Evolutionary conservation across 2,329 filamentous ascomycete genomes (phyloP).

Genomic region (Dactylellina sp.): DNA sequence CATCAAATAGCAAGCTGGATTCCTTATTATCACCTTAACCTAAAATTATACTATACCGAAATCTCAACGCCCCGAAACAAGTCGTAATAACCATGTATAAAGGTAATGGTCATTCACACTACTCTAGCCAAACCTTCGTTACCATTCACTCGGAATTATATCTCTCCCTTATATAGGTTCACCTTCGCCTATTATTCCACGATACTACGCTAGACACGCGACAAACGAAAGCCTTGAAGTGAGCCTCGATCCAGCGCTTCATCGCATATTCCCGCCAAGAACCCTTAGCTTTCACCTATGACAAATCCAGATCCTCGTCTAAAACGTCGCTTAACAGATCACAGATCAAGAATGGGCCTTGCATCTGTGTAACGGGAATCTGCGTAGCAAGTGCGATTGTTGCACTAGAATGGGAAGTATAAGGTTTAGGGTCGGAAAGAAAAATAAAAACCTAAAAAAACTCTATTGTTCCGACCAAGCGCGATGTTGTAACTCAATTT

Average conservation of each 20-base stretch:
- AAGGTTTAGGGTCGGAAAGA: not conserved
- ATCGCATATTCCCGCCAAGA: conserved; percentile 24
- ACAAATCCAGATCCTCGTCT: conserved; percentile 26
- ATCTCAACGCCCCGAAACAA: too few relatives aligned
- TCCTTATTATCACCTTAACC: too few relatives aligned
- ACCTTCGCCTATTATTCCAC: not conserved
- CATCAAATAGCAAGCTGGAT: too few relatives aligned
- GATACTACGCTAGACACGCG: too few relatives aligned
- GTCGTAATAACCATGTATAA: too few relatives aligned
- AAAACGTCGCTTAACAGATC: conserved; percentile 1
- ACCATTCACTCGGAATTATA: too few relatives aligned
- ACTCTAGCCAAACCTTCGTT: too few relatives aligned
- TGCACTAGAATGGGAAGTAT: too few relatives aligned
- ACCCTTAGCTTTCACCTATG: not conserved
- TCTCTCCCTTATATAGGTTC: not conserved
- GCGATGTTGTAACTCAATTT: too few relatives aligned
- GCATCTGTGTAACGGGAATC: not conserved
- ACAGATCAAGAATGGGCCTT: not conserved
- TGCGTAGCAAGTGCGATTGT: not conserved
- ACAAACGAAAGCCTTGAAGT: conserved; percentile 6
- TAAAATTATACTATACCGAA: too few relatives aligned
- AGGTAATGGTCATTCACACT: too few relatives aligned
- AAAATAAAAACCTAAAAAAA: not conserved
- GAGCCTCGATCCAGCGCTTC: conserved; percentile 7
- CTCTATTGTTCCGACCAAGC: not conserved